Percentiles rank a stretch among this genome's conserved stretches.
Evolutionary conservation across 192 early-diverging fungal species (phyloP).

Genomic region (Mortierella hygrophila): DNA sequence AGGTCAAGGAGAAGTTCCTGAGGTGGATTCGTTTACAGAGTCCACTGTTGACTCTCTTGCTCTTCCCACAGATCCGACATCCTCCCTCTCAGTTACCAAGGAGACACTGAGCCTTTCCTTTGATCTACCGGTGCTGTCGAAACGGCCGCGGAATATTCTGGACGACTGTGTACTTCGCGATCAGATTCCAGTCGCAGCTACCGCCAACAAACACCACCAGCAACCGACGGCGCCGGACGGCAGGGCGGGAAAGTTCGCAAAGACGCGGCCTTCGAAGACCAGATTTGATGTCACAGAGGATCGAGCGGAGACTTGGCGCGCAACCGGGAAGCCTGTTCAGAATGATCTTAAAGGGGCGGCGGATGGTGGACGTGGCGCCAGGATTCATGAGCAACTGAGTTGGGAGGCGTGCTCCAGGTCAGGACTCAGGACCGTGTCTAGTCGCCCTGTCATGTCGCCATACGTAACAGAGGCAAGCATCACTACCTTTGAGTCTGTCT

Average conservation of each 20-base stretch:
- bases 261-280: neutral
- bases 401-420: slow-evolving; percentile 30
- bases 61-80: neutral
- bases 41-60: slow-evolving; percentile 10
- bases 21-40: neutral
- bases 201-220: neutral
- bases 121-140: slow-evolving; percentile 30
- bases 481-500: slow-evolving; percentile 23
- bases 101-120: slow-evolving; percentile 11
- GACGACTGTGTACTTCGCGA: slow-evolving; percentile 17
- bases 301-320: slow-evolving; percentile 19
- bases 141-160: slow-evolving; percentile 40
- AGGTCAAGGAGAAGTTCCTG: neutral
- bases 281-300: neutral
- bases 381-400: slow-evolving; percentile 10
- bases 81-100: neutral
- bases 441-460: slow-evolving; percentile 18
- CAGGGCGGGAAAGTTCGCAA: neutral
- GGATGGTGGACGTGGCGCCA: neutral
- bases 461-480: slow-evolving; percentile 30
- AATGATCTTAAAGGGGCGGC: neutral
- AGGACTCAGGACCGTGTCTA: slow-evolving; percentile 5
- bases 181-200: neutral
- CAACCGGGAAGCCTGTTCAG: slow-evolving; percentile 12
- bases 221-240: neutral